Percentiles rank a stretch among this genome's conserved stretches.
These are phyloP conservation scores for Lichtheimia ramosa DNA, from an alignment of 371 early-diverging fungal species.

Conservation along the genomic window DNA sequence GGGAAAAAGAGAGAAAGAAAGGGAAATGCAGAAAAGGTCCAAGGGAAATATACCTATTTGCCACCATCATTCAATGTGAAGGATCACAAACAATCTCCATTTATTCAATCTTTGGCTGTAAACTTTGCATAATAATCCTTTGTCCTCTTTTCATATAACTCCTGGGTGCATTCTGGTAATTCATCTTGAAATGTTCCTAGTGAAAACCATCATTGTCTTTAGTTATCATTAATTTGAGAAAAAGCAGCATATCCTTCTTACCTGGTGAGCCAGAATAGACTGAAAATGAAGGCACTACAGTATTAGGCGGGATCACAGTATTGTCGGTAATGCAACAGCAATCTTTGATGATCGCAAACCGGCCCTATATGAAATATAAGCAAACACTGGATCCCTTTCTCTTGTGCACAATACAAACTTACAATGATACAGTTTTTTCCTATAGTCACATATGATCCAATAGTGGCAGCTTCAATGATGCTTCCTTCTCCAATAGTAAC, in stretches of 20 bases:
- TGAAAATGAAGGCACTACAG: slow-evolving; percentile 90
- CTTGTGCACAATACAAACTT: slow-evolving; percentile 25
- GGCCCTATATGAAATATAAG: slow-evolving; percentile 60
- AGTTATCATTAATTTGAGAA: neutral
- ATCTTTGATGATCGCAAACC: slow-evolving; percentile 94
- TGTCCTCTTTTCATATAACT: slow-evolving; percentile 69
- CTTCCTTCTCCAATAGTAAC: slow-evolving; percentile 88
- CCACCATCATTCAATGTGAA: neutral
- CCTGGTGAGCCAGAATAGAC: slow-evolving; percentile 84
- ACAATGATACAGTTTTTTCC: slow-evolving; percentile 94
- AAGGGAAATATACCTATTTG: neutral
- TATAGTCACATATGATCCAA: slow-evolving; percentile 88
- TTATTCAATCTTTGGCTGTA: slow-evolving; percentile 51
- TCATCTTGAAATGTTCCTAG: slow-evolving; percentile 70
- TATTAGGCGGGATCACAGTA: slow-evolving; percentile 89
- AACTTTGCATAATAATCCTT: slow-evolving; percentile 82
- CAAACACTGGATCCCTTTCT: neutral
- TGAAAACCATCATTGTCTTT: neutral
- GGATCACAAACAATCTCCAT: neutral
- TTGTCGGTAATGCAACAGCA: slow-evolving; percentile 88
- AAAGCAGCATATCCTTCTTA: slow-evolving; percentile 11
- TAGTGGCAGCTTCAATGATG: slow-evolving; percentile 90
- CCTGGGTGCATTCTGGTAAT: slow-evolving; percentile 85
- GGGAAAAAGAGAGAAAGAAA: neutral
- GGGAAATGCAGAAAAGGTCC: neutral